A percentile compares a stretch with the other conserved stretches of the same genome.
phyloP scores from a whole-genome alignment of 1,139 yeast species.

The Lodderomyces pseudojiufengensis region DNA sequence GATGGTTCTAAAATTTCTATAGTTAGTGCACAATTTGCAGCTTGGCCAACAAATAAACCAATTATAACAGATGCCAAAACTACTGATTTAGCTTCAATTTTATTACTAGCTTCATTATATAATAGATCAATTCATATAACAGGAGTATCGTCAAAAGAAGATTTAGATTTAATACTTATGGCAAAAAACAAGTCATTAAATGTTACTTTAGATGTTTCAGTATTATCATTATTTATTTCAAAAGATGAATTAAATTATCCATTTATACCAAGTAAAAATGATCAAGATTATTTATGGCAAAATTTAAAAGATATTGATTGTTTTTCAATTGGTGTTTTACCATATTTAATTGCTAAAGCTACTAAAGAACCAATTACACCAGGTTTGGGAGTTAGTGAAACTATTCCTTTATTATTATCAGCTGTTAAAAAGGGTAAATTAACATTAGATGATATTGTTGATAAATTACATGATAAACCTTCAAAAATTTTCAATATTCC shows the following conservation, averaged over 20 bases:
- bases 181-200: constrained; percentile 77
- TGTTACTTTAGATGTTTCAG: constrained; percentile 89
- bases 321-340: constrained; percentile 81
- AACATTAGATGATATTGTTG: constrained; percentile 67
- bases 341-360: constrained; percentile 67
- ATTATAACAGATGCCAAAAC: constrained; percentile 90
- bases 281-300: constrained; percentile 81
- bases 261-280: constrained; percentile 76
- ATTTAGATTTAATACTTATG: constrained; percentile 77
- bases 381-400: constrained; percentile 77
- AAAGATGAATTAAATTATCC: constrained; percentile 65
- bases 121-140: constrained; percentile 85
- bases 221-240: constrained; percentile 73
- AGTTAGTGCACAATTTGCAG: constrained; percentile 72
- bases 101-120: constrained; percentile 86
- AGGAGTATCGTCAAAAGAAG: constrained; percentile 77
- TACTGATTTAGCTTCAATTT: constrained; percentile 85
- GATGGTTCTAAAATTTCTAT: constrained; percentile 67
- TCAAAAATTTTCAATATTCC: constrained; percentile 78
- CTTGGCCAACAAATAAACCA: constrained; percentile 84
- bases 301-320: constrained; percentile 72
- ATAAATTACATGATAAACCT: constrained; percentile 80
- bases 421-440: constrained; percentile 76
- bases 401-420: constrained; percentile 74
- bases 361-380: constrained; percentile 57